Percentiles rank a stretch among this genome's conserved stretches.
Evolutionary conservation across 371 early-diverging fungal species (phyloP).

Genomic region (Lichtheimia hyalospora): DNA sequence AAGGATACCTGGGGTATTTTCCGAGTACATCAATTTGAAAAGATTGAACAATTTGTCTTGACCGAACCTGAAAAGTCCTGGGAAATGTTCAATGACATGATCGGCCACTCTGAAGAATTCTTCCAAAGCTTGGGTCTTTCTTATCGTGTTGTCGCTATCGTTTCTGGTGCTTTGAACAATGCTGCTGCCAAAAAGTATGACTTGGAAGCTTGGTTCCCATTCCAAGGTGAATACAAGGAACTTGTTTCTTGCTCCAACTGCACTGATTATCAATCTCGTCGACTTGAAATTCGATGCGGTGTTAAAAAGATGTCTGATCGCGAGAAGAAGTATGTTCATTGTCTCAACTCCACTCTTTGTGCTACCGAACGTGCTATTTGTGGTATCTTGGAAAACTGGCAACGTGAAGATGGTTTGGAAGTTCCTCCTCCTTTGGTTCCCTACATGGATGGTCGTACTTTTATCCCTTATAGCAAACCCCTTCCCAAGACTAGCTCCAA

Average conservation of each 20-base stretch:
- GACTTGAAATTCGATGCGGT: constrained; percentile 97
- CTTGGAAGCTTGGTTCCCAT: constrained; percentile 99
- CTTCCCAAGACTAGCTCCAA: constrained; percentile 23
- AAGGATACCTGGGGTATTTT: constrained; percentile 99
- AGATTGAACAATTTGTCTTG: constrained; percentile 99
- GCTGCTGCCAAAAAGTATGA: constrained; percentile 99
- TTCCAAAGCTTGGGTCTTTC: constrained; percentile 94
- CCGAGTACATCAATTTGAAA: constrained; percentile 99
- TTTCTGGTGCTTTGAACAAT: constrained; percentile 98
- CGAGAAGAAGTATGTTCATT: constrained; percentile 98
- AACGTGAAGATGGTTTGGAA: constrained; percentile 89
- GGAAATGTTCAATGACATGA: constrained; percentile 99
- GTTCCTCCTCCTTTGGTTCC: constrained; percentile 87
- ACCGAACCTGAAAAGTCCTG: constrained; percentile 97
- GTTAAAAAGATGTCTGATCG: constrained; percentile 95
- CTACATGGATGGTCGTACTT: constrained; percentile 93
- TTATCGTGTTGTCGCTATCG: constrained; percentile 95
- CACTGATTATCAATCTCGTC: constrained; percentile 97
- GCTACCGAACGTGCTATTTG: constrained; percentile 99
- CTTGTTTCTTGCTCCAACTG: constrained; percentile 99
- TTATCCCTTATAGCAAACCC: constrained; percentile 81
- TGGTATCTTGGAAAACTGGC: constrained; percentile 98
- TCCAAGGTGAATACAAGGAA: constrained; percentile 98
- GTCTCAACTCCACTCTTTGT: constrained; percentile 98
- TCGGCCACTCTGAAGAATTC: constrained; percentile 92